Percentiles rank a stretch among this genome's conserved stretches.
These are phyloP conservation scores for Fraxinus xanthoxyloides DNA, from an alignment of 305 asterid species.

Conservation along the genomic window DNA sequence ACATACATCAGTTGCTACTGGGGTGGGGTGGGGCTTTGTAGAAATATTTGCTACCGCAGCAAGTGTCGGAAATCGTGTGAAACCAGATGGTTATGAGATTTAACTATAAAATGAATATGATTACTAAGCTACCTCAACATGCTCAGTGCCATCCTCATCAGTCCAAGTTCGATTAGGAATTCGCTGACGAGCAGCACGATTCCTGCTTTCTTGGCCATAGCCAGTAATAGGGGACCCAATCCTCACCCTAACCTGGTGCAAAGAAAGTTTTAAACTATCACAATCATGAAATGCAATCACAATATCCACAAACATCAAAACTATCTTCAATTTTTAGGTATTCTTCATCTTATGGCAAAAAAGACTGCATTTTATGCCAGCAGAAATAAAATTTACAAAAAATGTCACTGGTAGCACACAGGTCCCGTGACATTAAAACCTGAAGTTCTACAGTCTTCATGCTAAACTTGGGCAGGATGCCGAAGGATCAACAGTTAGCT, in stretches of 20 bases:
- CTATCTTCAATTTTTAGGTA: not conserved
- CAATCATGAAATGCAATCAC: not conserved
- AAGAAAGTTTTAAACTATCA: slow-evolving; percentile 1
- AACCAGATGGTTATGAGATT: not conserved
- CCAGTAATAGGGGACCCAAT: slow-evolving; percentile 64
- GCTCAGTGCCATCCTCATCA: slow-evolving; percentile 57
- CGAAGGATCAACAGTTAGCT: not conserved
- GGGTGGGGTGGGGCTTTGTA: not conserved
- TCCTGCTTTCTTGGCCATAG: slow-evolving; percentile 59
- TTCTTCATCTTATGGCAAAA: not conserved
- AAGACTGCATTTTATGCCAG: not conserved
- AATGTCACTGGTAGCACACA: not conserved
- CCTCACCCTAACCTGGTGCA: slow-evolving; percentile 52
- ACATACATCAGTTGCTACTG: not conserved
- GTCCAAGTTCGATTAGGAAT: slow-evolving; percentile 51
- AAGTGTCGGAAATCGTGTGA: not conserved
- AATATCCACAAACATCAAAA: not conserved
- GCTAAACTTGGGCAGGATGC: not conserved
- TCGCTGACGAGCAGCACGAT: slow-evolving; percentile 65
- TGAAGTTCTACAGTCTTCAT: not conserved
- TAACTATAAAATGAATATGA: not conserved
- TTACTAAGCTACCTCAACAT: slow-evolving; percentile 40
- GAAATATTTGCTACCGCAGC: not conserved
- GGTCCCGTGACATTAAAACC: not conserved
- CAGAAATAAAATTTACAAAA: not conserved